Conservation (phyloP, 169 alveolate species). For the Besnoitia besnoiti region DNA sequence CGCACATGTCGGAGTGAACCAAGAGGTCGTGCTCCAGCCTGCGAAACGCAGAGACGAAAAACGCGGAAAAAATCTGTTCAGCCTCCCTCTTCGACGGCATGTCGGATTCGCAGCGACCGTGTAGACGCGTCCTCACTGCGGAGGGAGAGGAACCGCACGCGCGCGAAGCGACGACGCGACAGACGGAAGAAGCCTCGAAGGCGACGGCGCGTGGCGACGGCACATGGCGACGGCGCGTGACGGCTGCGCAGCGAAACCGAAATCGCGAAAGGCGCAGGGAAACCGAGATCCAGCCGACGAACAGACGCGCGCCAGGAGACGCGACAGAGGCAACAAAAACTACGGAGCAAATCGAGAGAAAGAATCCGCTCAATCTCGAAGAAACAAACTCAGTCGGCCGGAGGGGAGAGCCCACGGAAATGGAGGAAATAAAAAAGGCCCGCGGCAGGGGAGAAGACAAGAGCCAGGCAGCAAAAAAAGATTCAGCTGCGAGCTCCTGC, state of each 20-base stretch:
- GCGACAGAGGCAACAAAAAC: not conserved
- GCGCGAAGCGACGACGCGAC: not conserved
- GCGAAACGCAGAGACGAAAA: not conserved
- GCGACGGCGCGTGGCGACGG: not conserved
- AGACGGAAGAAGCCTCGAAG: not conserved
- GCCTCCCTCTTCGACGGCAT: too few relatives aligned
- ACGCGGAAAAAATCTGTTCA: not conserved
- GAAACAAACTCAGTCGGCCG: too few relatives aligned
- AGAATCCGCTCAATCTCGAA: not conserved
- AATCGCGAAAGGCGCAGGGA: not conserved
- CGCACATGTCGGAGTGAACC: constrained; percentile 31
- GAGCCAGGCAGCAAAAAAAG: not conserved
- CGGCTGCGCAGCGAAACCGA: too few relatives aligned
- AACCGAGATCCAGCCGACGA: not conserved
- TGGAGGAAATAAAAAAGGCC: not conserved
- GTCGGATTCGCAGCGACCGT: too few relatives aligned
- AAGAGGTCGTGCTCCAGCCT: constrained; percentile 22
- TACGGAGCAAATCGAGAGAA: too few relatives aligned
- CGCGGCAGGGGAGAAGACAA: not conserved
- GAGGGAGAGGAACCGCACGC: not conserved
- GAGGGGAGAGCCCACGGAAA: not conserved
- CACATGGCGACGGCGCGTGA: not conserved
- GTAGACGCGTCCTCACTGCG: too few relatives aligned
- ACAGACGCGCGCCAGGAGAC: not conserved
- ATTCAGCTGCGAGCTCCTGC: not conserved